These are phyloP conservation scores for Globisporangium viniferum DNA, from an alignment of 352 stramenopile species.

Conservation along the genomic window DNA sequence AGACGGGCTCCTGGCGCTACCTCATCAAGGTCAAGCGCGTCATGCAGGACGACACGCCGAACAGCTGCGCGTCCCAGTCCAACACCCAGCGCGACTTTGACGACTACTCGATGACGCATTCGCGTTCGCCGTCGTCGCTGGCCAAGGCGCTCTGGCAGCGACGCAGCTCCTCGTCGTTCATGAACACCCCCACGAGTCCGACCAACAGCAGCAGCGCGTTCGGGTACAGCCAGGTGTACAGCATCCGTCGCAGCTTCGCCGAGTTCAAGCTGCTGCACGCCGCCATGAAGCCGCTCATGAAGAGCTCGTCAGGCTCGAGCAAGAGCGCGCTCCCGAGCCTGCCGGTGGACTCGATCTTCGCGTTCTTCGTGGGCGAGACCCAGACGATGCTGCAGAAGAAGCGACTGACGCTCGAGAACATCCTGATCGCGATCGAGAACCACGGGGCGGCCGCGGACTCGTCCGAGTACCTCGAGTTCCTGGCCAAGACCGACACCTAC, in stretches of 20 bases:
- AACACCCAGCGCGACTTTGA: not conserved
- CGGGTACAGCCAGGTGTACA: constrained; percentile 32
- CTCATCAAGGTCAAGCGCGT: constrained; percentile 51
- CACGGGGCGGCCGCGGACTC: constrained; percentile 50
- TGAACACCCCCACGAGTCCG: constrained; percentile 2
- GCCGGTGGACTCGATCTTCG: constrained; percentile 54
- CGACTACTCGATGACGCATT: not conserved
- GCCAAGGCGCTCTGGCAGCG: constrained; percentile 8
- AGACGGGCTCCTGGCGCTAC: constrained; percentile 61
- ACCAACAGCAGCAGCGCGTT: constrained; percentile 4
- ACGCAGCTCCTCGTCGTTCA: constrained; percentile 15
- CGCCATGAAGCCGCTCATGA: constrained; percentile 44
- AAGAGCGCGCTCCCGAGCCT: constrained; percentile 35
- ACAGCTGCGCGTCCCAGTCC: not conserved
- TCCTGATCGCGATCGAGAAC: constrained; percentile 59
- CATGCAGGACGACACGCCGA: constrained; percentile 30
- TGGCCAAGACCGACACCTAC: constrained; percentile 58
- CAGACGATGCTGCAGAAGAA: constrained; percentile 65
- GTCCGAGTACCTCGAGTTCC: constrained; percentile 64
- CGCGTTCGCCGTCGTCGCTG: not conserved
- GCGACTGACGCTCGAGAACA: constrained; percentile 51
- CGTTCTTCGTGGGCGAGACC: constrained; percentile 67
- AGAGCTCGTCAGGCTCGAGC: not conserved
- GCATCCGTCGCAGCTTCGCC: constrained; percentile 60
- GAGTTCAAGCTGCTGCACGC: constrained; percentile 72